Evolutionary conservation across 148 eudicot species (phyloP), one percentile per base, ranked within the genome.

Genomic region (Vaccinium darrowii): DNA sequence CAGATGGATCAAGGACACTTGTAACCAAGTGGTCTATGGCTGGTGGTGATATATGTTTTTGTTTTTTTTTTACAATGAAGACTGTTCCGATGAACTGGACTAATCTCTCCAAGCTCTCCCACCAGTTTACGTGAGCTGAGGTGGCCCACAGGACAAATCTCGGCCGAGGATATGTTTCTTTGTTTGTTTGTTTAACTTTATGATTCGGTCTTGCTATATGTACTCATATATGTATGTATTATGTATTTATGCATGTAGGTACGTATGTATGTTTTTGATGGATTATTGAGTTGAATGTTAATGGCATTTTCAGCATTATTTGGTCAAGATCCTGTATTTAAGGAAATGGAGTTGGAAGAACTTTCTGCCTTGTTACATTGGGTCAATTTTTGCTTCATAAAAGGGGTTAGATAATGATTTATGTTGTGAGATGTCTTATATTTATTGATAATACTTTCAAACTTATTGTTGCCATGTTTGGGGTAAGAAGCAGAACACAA

Each of bases 1-100:
- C 60, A 82, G 90, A 79, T 90, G 92, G 92, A 71, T 90, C 80
- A 90, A 90, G 78, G 82, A 87, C 43, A 84, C 58, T 21, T 88
- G 56, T 83, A 81, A 78, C 62, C 85, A 89, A 2, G 88, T 87
- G 71, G 89, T 92, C 60, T 33, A 91, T 91, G 94, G 90, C 4
- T 88, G 83, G 85, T 49, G 88, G 84, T 90, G 89, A 88, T 39
- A 18, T 10, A 10, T 76, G 10, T 76, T 0, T n/a, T 3, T 16
- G 0, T 57, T n/a, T 60, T 43, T 4, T 43, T 43, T 43, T 4
- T 1, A 43, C 6, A 43, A 43, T 43, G 5, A 43, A 43, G 47
- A 43, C 5, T 43, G 47, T 43, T 33, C 36, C 47, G 47, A 43
- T 43, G 6, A 43, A 43, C 47, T 43, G 0, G 5, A 43, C 47